A percentile compares a stretch with the other conserved stretches of the same genome.
Evolutionary conservation across 305 asterid genomes (phyloP).

Genomic region (Fraxinus latifolia): DNA sequence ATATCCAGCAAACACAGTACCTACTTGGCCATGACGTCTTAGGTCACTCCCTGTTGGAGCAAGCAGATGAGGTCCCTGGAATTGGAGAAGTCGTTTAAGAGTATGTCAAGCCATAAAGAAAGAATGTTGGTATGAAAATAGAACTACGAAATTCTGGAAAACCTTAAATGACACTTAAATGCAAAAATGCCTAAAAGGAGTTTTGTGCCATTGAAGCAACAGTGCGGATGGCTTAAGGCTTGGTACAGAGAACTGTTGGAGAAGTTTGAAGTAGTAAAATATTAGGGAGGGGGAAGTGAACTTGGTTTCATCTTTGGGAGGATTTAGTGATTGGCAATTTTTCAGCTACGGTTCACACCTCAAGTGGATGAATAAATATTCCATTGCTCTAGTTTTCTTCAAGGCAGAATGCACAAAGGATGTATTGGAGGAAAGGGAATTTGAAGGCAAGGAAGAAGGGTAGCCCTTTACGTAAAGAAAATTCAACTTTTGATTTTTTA

Average conservation of each 20-base stretch:
- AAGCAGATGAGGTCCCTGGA: slow-evolving; percentile 95
- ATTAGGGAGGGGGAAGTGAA: neutral
- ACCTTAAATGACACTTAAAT: neutral
- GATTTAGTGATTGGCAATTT: neutral
- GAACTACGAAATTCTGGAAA: neutral
- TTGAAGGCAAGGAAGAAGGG: neutral
- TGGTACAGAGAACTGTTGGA: neutral
- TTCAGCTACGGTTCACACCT: neutral
- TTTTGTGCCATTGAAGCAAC: neutral
- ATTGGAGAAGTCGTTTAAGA: slow-evolving; percentile 17
- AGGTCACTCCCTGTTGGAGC: slow-evolving; percentile 98
- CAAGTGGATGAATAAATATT: neutral
- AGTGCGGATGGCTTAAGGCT: neutral
- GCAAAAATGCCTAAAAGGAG: slow-evolving; percentile 6
- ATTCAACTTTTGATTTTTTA: neutral
- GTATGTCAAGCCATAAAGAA: slow-evolving; percentile 16
- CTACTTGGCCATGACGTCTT: slow-evolving; percentile 64
- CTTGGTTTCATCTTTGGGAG: neutral
- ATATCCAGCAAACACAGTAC: slow-evolving; percentile 95
- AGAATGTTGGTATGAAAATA: slow-evolving; percentile 15
- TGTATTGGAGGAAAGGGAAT: neutral
- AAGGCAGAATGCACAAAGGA: neutral
- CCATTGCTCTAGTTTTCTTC: neutral
- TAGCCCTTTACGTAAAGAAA: neutral
- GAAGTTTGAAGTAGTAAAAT: neutral